These are phyloP conservation scores for Ormosia semicastrata DNA, from an alignment of 306 rosid genomes.

Conservation along the genomic window DNA sequence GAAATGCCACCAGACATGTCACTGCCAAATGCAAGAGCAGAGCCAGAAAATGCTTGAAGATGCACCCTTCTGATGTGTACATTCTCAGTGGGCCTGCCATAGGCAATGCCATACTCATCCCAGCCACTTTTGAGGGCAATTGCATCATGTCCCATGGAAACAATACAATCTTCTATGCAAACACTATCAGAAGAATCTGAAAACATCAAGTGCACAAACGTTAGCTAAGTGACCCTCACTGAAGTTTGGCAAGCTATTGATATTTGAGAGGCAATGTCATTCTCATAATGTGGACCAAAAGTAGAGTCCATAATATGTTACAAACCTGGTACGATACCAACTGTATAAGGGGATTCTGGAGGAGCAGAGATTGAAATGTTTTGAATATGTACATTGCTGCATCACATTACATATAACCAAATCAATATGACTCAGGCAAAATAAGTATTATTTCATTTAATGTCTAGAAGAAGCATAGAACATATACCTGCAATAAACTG, in stretches of 20 bases:
- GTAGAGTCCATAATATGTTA: slow-evolving; percentile 3
- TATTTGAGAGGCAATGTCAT: not conserved
- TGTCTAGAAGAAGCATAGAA: slow-evolving; percentile 19
- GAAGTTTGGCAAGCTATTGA: not conserved
- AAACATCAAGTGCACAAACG: slow-evolving; percentile 29
- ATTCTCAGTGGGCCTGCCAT: slow-evolving; percentile 78
- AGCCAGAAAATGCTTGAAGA: slow-evolving; percentile 71
- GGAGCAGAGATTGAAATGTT: slow-evolving; percentile 79
- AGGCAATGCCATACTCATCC: slow-evolving; percentile 91
- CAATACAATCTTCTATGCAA: slow-evolving; percentile 84
- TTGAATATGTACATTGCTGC: slow-evolving; percentile 84
- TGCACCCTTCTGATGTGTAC: slow-evolving; percentile 79
- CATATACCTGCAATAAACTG: slow-evolving; percentile 92
- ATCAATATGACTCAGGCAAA: not conserved
- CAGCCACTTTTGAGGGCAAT: slow-evolving; percentile 96
- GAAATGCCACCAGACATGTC: slow-evolving; percentile 98
- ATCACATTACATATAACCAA: slow-evolving; percentile 26
- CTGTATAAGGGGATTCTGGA: slow-evolving; percentile 76
- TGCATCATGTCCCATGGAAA: slow-evolving; percentile 76
- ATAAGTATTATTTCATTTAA: not conserved
- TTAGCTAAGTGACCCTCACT: slow-evolving; percentile 5
- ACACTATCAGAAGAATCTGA: slow-evolving; percentile 89
- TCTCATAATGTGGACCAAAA: not conserved
- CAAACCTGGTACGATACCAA: slow-evolving; percentile 94
- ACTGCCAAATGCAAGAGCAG: slow-evolving; percentile 89